phyloP scores from a whole-genome alignment of 768 basidiomycete genomes.

The Collybia mongolica region DNA sequence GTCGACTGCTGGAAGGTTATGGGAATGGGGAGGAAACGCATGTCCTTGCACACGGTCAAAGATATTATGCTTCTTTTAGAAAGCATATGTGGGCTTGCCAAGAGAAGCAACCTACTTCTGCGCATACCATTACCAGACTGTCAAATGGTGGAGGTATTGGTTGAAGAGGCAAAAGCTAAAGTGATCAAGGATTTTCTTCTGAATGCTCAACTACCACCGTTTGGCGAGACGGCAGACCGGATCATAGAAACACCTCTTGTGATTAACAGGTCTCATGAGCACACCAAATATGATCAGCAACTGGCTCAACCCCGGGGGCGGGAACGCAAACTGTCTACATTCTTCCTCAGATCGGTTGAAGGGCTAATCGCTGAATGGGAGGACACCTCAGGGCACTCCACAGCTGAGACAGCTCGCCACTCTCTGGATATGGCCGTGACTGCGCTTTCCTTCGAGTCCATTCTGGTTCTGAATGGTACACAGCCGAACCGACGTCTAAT shows the following conservation, averaged over 20 bases:
- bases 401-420: constrained; percentile 63
- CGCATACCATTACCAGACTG: constrained; percentile 69
- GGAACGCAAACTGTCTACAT: constrained; percentile 61
- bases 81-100: constrained; percentile 57
- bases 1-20: constrained; percentile 63
- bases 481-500: constrained; percentile 59
- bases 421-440: constrained; percentile 68
- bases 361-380: constrained; percentile 50
- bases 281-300: constrained; percentile 19
- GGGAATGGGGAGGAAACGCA: constrained; percentile 32
- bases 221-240: constrained; percentile 15
- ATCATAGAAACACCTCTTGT: constrained; percentile 2
- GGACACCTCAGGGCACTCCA: constrained; percentile 36
- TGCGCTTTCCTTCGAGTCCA: constrained; percentile 67
- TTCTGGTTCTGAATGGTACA: constrained; percentile 64
- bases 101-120: constrained; percentile 42
- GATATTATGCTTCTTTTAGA: constrained; percentile 69
- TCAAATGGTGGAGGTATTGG: constrained; percentile 55
- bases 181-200: constrained; percentile 73
- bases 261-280: constrained; percentile 4
- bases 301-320: constrained; percentile 49
- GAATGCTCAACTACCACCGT: constrained; percentile 55
- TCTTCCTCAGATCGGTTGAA: constrained; percentile 64
- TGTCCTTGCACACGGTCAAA: constrained; percentile 51
- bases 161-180: constrained; percentile 54